Evolutionary conservation across 768 basidiomycete species (phyloP), one percentile per base, ranked within the genome.

Genomic region (Lactarius vividus): DNA sequence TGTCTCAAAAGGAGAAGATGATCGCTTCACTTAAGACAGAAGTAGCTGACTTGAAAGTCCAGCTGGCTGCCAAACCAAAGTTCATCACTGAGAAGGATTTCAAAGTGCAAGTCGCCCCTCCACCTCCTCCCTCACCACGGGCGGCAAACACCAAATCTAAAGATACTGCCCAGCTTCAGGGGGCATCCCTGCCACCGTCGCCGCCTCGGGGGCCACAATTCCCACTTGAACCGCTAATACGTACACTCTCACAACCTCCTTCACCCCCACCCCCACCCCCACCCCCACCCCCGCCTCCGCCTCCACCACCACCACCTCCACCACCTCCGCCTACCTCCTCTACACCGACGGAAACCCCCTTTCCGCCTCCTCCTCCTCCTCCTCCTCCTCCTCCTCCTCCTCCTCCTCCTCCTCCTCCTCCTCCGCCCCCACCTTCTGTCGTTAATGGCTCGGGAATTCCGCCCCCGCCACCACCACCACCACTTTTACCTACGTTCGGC

Each of bases 1-100:
- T 92, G 53, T 81, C 84, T 0, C 80, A 84, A 72, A 89, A 89
- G 70, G 91, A 94, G 55, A 81, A 84, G 20, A 84, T 88, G 70
- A 87, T 92, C 42, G 72, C 73, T 3, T 67, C 75, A 11, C 80
- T 96, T 29, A 79, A 75, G 66, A 72, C 74, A 15, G 80, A 88
- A 70, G 76, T 88, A 7, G 74, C 77, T 23, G 78, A 80, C 4
- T 78, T 87, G 56, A 85, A 84, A 70, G 76, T 78, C 18, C 80
- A 85, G 58, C 72, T 87, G 37, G 75, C 79, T 54, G 79, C 79
- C 6, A 85, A 80, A 67, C 84, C 85, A 4, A 76, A 76, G 64
- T 76, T 73, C 65, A 81, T 80, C 71, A 85, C 82, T 2, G 90
- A 92, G 75, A 84, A 85, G 71, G 87, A 87, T 69, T 91, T 87